Evolutionary conservation across 805 yeast genomes (phyloP), one percentile per base, ranked within the genome.

Genomic region (Hanseniaspora osmophila): DNA sequence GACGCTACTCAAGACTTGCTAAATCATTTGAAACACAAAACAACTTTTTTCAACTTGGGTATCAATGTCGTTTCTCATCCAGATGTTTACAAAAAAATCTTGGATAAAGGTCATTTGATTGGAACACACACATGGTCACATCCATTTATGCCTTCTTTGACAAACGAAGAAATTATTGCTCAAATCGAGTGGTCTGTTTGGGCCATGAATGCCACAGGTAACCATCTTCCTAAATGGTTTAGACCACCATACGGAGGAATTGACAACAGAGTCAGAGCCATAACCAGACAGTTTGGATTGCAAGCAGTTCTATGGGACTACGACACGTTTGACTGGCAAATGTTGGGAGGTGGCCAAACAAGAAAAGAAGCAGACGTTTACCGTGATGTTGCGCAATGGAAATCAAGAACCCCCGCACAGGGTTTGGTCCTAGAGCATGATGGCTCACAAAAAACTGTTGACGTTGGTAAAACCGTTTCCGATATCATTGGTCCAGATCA

Each of bases 201-300:
- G 96, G 96, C 96, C 5, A 84, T 88, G 87, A 88, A 90, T 65
- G 96, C 96, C 1, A 87, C 96, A 0, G 84, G 85, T 0, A 69
- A 78, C 27, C 88, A 87, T 55, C 59, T 84, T 10, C 98, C 98
- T 6, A 81, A 80, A 56, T 90, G 90, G 84, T 90, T 84, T 61
- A 73, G 98, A 52, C 98, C 98, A 0, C 98, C 98, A 1, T 90
- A 85, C 58, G 98, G 97, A 0, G 96, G 95, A 0, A 70, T 85
- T 32, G 98, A 90, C 64, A 80, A 87, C 59, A 67, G 97, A 45
- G 82, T 90, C 1, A 67, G 97, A 47, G 65, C 78, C 1, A 84
- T 90, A 45, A 73, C 85, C 13, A 68, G 88, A 44, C 84, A 80
- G 62, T 82, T 90, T 61, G 95, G 96, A 0, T 73, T 90, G 71